Percentiles rank a stretch among this genome's conserved stretches.
Conservation (phyloP, 306 rosid genomes). For the Luffa aegyptiaca region DNA sequence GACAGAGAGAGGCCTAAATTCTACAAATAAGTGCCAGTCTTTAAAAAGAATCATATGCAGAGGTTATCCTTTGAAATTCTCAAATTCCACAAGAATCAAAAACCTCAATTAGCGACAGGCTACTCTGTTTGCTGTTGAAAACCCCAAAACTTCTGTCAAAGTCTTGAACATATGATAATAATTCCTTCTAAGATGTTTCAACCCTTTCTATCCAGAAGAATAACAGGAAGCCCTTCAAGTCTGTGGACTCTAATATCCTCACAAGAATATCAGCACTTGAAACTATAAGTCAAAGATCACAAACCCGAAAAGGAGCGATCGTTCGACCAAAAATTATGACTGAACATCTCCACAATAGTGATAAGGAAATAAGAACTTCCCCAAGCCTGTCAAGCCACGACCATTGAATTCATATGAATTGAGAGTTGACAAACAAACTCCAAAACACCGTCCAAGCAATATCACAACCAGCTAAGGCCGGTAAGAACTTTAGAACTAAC, state of each 20-base stretch:
- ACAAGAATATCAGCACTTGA: neutral
- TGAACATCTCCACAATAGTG: neutral
- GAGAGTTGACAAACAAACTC: slow-evolving; percentile 3
- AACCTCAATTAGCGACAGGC: neutral
- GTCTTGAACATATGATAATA: neutral
- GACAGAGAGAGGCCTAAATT: slow-evolving; percentile 13
- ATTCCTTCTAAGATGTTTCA: neutral
- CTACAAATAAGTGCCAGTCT: slow-evolving; percentile 14
- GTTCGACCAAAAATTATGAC: neutral
- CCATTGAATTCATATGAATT: neutral
- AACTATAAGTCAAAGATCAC: neutral
- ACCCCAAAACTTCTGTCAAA: neutral
- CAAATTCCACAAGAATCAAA: slow-evolving; percentile 12
- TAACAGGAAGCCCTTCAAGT: neutral
- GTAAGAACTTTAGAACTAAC: neutral
- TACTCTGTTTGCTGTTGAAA: neutral
- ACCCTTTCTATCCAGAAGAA: neutral
- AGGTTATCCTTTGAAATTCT: slow-evolving; percentile 8
- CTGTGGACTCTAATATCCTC: neutral
- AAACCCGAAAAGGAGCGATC: neutral
- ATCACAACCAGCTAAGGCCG: neutral
- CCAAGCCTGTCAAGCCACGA: neutral
- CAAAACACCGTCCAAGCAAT: slow-evolving; percentile 11
- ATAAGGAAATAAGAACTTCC: neutral
- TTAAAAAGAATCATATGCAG: slow-evolving; percentile 16